phyloP scores from a whole-genome alignment of 2,329 filamentous ascomycete genomes.

The Fusarium sp. region DNA sequence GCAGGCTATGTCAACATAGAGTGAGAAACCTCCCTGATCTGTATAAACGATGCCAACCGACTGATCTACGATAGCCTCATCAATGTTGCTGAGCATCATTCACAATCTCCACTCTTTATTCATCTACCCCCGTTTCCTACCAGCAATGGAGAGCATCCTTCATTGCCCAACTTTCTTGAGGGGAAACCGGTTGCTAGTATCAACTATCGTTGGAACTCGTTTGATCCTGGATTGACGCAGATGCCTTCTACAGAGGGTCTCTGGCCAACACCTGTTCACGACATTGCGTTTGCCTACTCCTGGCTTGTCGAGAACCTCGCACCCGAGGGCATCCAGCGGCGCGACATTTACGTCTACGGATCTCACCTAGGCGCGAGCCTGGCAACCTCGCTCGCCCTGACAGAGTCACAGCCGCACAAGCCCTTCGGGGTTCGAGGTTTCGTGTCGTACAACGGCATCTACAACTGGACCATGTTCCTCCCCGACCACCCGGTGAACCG shows the following conservation, averaged over 20 bases:
- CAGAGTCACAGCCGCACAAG: conserved; percentile 57
- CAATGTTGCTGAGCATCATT: conserved; percentile 52
- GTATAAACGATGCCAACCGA: conserved; percentile 25
- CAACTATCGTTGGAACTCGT: conserved; percentile 64
- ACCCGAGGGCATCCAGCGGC: conserved; percentile 48
- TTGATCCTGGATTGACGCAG: conserved; percentile 22
- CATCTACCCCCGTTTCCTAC: conserved; percentile 62
- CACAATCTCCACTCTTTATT: conserved; percentile 58
- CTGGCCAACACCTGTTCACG: conserved; percentile 67
- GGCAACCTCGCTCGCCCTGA: conserved; percentile 64
- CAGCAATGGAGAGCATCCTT: conserved; percentile 33
- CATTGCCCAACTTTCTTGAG: conserved; percentile 54
- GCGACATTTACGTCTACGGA: conserved; percentile 59
- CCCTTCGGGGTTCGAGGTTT: conserved; percentile 61
- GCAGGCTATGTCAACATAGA: conserved; percentile 60
- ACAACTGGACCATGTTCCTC: conserved; percentile 69
- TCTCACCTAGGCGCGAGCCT: conserved; percentile 66
- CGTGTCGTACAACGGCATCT: conserved; percentile 66
- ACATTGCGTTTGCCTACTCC: conserved; percentile 61
- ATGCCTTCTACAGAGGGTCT: conserved; percentile 39
- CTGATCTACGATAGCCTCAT: conserved; percentile 53
- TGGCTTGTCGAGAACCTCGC: conserved; percentile 59
- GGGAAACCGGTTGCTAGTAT: conserved; percentile 60
- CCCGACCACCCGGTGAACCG: conserved; percentile 59
- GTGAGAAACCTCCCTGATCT: conserved; percentile 49